A percentile compares a stretch with the other conserved stretches of the same genome.
phyloP scores from a whole-genome alignment of 169 alveolate genomes.

The Condylostoma magnum region DNA sequence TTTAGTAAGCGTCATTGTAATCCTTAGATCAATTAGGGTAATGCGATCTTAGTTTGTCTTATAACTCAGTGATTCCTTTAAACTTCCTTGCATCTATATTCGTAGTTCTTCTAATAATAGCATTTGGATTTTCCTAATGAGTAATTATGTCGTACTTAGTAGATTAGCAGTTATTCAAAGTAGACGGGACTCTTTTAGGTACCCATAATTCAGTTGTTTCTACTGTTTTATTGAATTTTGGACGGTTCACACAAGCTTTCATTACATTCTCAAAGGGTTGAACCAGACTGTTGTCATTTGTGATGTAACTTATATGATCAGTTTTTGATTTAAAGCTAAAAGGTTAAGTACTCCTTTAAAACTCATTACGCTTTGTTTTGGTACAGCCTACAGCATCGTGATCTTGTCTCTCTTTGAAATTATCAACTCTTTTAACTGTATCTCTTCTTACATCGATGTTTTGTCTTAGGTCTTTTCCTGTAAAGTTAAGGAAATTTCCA shows the following conservation, averaged over 20 bases:
- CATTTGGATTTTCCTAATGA: conserved; percentile 22
- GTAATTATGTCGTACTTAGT: conserved; percentile 10
- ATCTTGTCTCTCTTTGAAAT: conserved; percentile 5
- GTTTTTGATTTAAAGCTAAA: background rate
- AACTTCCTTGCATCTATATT: conserved; percentile 42
- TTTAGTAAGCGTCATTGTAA: conserved; percentile 30
- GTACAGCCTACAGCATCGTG: conserved; percentile 24
- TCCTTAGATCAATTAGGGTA: conserved; percentile 46
- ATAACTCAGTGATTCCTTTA: conserved; percentile 60
- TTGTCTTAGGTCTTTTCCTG: conserved; percentile 49
- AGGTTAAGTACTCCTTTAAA: background rate
- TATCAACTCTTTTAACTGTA: conserved; percentile 18
- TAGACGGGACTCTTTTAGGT: background rate
- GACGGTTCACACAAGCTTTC: background rate
- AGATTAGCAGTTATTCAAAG: background rate
- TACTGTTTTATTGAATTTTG: background rate
- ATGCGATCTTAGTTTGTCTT: conserved; percentile 45
- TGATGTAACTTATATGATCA: conserved; percentile 6
- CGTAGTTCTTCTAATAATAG: conserved; percentile 21
- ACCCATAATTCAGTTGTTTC: background rate
- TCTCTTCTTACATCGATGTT: conserved; percentile 53
- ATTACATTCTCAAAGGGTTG: background rate
- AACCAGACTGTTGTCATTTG: background rate
- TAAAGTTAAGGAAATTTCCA: conserved; percentile 56
- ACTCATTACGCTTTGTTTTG: background rate